These are phyloP conservation scores for Trichosporon faecale DNA, from an alignment of 1,284 basidiomycete genomes.

Conservation along the genomic window DNA sequence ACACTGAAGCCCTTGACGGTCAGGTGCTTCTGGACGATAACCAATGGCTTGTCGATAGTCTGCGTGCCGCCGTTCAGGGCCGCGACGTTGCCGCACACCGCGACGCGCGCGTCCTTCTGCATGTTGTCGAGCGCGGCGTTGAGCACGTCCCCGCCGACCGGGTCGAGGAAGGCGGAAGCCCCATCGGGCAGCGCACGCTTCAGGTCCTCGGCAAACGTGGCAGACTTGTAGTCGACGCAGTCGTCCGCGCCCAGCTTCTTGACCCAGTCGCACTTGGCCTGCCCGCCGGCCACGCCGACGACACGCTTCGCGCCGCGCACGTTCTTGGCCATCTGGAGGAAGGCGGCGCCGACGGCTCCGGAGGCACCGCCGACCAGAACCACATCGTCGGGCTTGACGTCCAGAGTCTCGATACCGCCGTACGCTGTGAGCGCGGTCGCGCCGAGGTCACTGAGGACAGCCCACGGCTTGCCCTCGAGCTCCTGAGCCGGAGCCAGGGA, in stretches of 20 bases:
- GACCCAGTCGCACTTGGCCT: constrained; percentile 55
- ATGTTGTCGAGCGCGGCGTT: constrained; percentile 46
- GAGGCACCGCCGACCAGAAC: constrained; percentile 53
- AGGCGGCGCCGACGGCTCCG: constrained; percentile 40
- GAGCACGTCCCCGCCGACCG: constrained; percentile 53
- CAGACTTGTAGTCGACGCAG: constrained; percentile 56
- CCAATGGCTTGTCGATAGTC: constrained; percentile 23
- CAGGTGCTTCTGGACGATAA: constrained; percentile 47
- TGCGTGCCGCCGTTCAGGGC: constrained; percentile 18
- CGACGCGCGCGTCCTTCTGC: constrained; percentile 49
- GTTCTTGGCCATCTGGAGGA: constrained; percentile 48
- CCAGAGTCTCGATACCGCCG: constrained; percentile 42
- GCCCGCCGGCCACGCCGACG: constrained; percentile 55
- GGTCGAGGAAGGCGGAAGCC: constrained; percentile 47
- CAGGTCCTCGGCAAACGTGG: constrained; percentile 15
- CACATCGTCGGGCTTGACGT: constrained; percentile 44
- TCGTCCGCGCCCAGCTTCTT: constrained; percentile 54
- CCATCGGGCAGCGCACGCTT: constrained; percentile 25
- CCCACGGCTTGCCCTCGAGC: background rate
- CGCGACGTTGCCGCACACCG: constrained; percentile 45
- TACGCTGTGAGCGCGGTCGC: constrained; percentile 40
- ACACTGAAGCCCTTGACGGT: constrained; percentile 49
- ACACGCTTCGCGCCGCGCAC: constrained; percentile 53
- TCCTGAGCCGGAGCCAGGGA: background rate
- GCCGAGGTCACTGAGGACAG: constrained; percentile 28